Evolutionary conservation across 148 eudicot species (phyloP), one percentile per base, ranked within the genome.

Genomic region (Arctostaphylos glauca): DNA sequence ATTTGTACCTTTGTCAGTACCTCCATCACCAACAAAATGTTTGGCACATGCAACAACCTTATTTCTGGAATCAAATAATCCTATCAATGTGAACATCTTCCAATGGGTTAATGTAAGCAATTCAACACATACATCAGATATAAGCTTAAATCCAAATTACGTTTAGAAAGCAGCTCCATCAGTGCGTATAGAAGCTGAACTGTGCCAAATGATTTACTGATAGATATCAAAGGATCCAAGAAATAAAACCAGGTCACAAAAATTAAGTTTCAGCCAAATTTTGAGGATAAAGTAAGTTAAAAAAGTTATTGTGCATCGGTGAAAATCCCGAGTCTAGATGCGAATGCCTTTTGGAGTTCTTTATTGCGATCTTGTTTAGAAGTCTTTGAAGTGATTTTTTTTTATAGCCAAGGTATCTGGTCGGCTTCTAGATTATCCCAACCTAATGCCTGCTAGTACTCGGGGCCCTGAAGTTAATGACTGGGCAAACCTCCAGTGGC

Each of bases 1-100:
- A 83, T 94, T 96, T 87, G 81, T 83, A 71, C 98, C 99, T 62
- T 84, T 89, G 46, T 91, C 85, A 43, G 99, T 94, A 67, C 98
- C 99, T 10, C 99, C 99, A 76, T 96, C 99, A 3, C 98, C 99
- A 79, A 94, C 97, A 80, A 91, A 96, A 86, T 96, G 99, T 79
- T 96, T 96, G 82, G 99, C 98, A 76, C 97, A 94, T 67, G 99
- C 97, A 82, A 87, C 84, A 48, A 96, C 94, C 76, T 89, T 94
- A 56, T 92, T 86, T 89, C 99, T 96, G 92, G 80, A 89, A 85
- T 73, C 58, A 83, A 77, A 85, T 8, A 38, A 74, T 41, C 9
- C 50, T 54, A 58, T 58, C 41, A 59, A 50, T 48, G 55, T 16
- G 48, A 74, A 47, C 76, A 73, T 47, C 77, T 74, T 74, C 77